A percentile compares a stretch with the other conserved stretches of the same genome.
These are phyloP conservation scores for Solanum aculeatissimum DNA, from an alignment of 305 asterid species.

Conservation along the genomic window DNA sequence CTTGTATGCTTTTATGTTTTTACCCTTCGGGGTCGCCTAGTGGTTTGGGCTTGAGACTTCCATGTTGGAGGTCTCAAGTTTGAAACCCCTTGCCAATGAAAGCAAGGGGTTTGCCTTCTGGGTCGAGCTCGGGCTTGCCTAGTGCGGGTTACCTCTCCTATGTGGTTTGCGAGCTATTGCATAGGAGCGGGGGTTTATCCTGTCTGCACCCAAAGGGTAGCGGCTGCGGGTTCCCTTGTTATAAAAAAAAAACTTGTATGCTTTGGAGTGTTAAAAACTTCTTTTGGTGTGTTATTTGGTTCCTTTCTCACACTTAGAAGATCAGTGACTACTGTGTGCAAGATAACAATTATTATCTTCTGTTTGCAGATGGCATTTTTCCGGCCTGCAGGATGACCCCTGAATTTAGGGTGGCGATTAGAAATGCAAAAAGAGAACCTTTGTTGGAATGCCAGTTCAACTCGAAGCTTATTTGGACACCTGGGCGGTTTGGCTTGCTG, in stretches of 20 bases:
- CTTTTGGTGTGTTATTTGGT: not conserved
- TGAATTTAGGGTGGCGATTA: not conserved
- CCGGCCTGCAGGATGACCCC: not conserved
- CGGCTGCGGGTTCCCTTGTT: no score
- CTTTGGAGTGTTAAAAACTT: not conserved
- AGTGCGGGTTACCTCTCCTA: no score
- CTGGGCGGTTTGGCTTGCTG: not conserved
- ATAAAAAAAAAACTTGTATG: not conserved
- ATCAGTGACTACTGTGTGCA: not conserved
- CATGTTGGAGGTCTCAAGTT: no score
- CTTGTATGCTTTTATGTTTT: not conserved
- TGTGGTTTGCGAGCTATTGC: no score
- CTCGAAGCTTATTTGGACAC: not conserved
- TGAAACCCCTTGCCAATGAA: no score
- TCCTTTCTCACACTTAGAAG: not conserved
- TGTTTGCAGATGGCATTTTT: not conserved
- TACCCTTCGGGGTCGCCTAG: no score
- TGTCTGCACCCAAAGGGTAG: no score
- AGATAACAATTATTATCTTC: not conserved
- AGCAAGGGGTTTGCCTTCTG: no score
- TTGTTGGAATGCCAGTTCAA: not conserved
- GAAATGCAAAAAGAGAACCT: not conserved
- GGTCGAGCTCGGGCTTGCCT: no score
- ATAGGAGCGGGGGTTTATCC: no score
- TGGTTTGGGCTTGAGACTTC: no score